phyloP scores from a whole-genome alignment of 805 yeast genomes.

The Monosporozyma siamensis region DNA sequence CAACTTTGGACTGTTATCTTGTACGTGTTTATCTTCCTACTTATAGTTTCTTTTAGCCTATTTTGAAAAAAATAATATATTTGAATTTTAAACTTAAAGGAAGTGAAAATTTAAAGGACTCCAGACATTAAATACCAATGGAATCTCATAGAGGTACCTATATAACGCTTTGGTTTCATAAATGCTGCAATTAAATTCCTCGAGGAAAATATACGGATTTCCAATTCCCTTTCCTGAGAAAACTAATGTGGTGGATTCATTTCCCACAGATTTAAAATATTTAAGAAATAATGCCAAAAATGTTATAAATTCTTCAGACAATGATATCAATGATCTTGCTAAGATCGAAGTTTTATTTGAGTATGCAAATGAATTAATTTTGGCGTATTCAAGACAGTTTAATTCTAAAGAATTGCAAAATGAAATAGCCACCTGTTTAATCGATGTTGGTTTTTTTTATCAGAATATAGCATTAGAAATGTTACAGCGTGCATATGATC shows the following conservation, averaged over 20 bases:
- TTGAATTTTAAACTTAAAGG: too few relatives aligned
- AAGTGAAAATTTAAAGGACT: too few relatives aligned
- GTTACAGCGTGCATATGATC: slow-evolving; percentile 21
- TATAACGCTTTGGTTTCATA: too few relatives aligned
- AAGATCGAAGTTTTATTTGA: slow-evolving; percentile 7
- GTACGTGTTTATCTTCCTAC: too few relatives aligned
- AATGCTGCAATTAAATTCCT: neutral
- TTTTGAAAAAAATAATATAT: too few relatives aligned
- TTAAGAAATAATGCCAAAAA: slow-evolving; percentile 1
- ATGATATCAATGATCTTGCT: neutral
- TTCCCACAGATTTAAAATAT: neutral
- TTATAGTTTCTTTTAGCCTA: too few relatives aligned
- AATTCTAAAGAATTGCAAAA: neutral
- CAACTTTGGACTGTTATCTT: too few relatives aligned
- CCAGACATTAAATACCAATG: too few relatives aligned
- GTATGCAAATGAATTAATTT: slow-evolving; percentile 7
- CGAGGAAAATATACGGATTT: neutral
- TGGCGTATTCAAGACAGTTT: neutral
- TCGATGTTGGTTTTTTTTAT: slow-evolving; percentile 17
- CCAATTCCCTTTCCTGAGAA: neutral
- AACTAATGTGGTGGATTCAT: neutral
- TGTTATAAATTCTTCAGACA: neutral
- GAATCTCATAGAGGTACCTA: too few relatives aligned
- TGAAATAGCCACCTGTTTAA: slow-evolving; percentile 8
- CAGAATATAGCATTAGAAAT: slow-evolving; percentile 17